Evolutionary conservation across 2,329 filamentous ascomycete species (phyloP).

Genomic region (Phyllosticta paracitricarpa): DNA sequence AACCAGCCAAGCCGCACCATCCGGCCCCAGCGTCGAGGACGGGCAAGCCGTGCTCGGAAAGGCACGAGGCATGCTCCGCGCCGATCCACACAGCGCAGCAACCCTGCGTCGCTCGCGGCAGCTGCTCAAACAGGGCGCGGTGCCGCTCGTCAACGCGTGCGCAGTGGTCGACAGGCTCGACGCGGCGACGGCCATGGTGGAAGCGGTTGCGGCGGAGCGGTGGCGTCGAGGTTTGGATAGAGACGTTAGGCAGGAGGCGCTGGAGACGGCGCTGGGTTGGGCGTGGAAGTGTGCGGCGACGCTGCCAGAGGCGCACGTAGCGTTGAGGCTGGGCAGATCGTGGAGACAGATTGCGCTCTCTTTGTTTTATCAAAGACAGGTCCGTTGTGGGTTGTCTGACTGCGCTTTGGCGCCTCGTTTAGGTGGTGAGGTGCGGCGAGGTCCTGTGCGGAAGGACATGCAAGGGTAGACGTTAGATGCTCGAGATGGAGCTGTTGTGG

Average conservation of each 20-base stretch:
- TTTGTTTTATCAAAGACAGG: neutral
- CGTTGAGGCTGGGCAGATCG: neutral
- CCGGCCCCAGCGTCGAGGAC: neutral
- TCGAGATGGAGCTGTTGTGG: neutral
- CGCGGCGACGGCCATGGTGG: neutral
- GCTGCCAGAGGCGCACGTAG: neutral
- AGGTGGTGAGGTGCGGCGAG: neutral
- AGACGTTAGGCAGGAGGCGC: neutral
- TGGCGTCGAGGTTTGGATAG: neutral
- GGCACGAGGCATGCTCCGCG: neutral
- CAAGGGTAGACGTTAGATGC: neutral
- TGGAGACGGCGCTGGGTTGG: neutral
- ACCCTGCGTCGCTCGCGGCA: neutral
- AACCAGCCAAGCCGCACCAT: neutral
- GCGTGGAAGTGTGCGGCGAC: neutral
- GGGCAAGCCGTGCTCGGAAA: neutral
- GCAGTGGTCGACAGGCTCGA: neutral
- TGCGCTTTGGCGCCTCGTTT: neutral
- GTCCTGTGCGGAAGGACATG: neutral
- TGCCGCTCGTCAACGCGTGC: neutral
- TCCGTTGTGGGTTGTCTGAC: neutral
- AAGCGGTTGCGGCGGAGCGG: neutral
- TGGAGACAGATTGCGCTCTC: neutral
- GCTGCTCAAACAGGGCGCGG: neutral
- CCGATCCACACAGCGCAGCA: neutral